These are phyloP conservation scores for Trichoderma koningii DNA, from an alignment of 2,329 filamentous ascomycete species.

Conservation along the genomic window DNA sequence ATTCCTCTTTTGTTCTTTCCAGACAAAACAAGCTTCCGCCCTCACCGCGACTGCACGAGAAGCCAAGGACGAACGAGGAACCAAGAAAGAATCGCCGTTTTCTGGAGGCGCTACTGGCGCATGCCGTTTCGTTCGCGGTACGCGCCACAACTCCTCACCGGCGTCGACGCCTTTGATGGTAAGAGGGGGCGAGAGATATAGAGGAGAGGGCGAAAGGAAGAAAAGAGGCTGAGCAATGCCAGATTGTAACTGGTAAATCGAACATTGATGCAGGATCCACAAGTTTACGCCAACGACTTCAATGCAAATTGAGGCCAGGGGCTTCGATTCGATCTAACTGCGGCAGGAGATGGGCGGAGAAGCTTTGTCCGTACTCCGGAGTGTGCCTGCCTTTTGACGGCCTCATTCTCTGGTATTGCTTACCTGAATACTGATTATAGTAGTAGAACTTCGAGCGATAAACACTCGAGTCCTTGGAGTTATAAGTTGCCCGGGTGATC, in stretches of 20 bases:
- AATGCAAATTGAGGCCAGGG: background rate
- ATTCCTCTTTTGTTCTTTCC: too few species aligned
- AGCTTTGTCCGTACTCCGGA: background rate
- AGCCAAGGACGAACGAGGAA: too few species aligned
- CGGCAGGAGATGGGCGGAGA: slow-evolving; percentile 7
- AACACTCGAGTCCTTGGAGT: too few species aligned
- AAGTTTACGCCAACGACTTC: background rate
- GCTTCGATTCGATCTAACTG: background rate
- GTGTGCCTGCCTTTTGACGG: background rate
- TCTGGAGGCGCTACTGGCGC: background rate
- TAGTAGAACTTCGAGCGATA: too few species aligned
- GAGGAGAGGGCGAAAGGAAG: background rate
- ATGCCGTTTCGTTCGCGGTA: background rate
- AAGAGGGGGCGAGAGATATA: too few species aligned
- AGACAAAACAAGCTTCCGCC: too few species aligned
- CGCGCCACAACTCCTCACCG: background rate
- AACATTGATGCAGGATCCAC: background rate
- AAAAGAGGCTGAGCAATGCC: background rate
- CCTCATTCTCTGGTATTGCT: background rate
- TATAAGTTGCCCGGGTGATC: too few species aligned
- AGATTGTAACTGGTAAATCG: background rate
- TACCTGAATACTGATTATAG: too few species aligned
- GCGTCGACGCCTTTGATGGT: too few species aligned
- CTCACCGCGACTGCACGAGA: background rate
- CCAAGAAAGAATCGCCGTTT: too few species aligned